Conservation (phyloP, 192 early-diverging fungal species). For the Backusella westeae region DNA sequence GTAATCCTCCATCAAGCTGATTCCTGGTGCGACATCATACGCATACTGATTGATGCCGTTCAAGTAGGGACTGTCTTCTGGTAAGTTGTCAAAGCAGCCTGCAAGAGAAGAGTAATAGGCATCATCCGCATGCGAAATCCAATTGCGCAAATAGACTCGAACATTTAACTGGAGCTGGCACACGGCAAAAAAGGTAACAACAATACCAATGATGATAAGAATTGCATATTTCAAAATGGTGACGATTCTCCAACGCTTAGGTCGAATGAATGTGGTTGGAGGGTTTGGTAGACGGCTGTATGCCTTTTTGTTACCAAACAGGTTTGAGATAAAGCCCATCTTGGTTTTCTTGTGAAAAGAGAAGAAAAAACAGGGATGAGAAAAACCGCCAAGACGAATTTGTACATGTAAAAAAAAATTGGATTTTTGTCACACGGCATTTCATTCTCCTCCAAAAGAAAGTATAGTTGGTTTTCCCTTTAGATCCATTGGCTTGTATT, state of each 20-base stretch:
- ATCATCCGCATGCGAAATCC: conserved; percentile 39
- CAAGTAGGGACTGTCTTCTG: conserved; percentile 23
- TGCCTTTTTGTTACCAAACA: neutral
- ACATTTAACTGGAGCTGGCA: conserved; percentile 38
- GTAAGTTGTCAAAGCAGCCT: conserved; percentile 36
- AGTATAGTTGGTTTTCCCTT: neutral
- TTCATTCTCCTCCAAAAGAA: neutral
- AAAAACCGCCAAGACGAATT: neutral
- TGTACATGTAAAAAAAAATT: neutral
- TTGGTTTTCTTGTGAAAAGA: neutral
- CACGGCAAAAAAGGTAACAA: conserved; percentile 29
- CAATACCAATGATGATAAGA: neutral
- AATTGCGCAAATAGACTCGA: conserved; percentile 37
- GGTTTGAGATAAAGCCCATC: conserved; percentile 1
- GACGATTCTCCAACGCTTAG: conserved; percentile 14
- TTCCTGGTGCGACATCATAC: conserved; percentile 33
- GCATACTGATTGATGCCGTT: conserved; percentile 14
- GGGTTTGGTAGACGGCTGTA: neutral
- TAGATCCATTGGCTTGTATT: too few relatives aligned
- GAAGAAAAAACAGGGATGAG: neutral
- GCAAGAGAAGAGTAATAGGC: conserved; percentile 27
- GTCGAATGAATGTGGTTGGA: conserved; percentile 15
- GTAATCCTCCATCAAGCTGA: conserved; percentile 34
- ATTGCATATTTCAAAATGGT: conserved; percentile 21
- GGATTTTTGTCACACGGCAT: neutral